Conservation (phyloP, 1,284 basidiomycete species). For the Apiotrichum montevideense region DNA sequence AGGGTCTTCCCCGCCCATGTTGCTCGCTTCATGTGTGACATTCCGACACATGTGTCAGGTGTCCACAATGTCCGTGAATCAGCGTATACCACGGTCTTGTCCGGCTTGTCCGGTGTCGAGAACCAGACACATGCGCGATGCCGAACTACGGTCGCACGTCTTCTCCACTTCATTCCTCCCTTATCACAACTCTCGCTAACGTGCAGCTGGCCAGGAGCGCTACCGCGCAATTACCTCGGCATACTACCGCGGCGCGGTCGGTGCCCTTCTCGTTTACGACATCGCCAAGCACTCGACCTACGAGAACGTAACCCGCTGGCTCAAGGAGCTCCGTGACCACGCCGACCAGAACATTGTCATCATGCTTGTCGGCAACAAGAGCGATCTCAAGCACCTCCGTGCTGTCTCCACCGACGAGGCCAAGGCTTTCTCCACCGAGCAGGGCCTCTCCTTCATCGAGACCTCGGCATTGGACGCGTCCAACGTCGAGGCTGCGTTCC, state of each 20-base stretch:
- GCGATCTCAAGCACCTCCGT: constrained; percentile 93
- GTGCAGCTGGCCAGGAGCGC: constrained; percentile 90
- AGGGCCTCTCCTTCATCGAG: constrained; percentile 92
- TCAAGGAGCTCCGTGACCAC: constrained; percentile 95
- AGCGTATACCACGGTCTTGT: no score
- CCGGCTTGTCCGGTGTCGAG: no score
- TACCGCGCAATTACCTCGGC: constrained; percentile 98
- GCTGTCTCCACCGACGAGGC: constrained; percentile 93
- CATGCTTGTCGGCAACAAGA: constrained; percentile 94
- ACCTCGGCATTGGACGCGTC: constrained; percentile 98
- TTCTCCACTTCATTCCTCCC: no score
- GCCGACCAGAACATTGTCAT: constrained; percentile 90
- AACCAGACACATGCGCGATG: no score
- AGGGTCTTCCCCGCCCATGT: no score
- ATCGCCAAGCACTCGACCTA: constrained; percentile 94
- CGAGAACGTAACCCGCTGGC: constrained; percentile 92
- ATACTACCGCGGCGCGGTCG: constrained; percentile 97
- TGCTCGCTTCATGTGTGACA: no score
- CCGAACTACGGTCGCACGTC: no score
- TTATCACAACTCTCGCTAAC: not conserved
- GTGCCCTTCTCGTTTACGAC: constrained; percentile 85
- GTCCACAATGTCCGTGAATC: no score
- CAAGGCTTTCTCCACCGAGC: constrained; percentile 71
- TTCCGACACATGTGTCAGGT: no score
- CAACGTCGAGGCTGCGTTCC: constrained; percentile 96